Percentiles rank a stretch among this genome's conserved stretches.
phyloP scores from a whole-genome alignment of 176 grass and related monocot species.

The Otatea glauca region DNA sequence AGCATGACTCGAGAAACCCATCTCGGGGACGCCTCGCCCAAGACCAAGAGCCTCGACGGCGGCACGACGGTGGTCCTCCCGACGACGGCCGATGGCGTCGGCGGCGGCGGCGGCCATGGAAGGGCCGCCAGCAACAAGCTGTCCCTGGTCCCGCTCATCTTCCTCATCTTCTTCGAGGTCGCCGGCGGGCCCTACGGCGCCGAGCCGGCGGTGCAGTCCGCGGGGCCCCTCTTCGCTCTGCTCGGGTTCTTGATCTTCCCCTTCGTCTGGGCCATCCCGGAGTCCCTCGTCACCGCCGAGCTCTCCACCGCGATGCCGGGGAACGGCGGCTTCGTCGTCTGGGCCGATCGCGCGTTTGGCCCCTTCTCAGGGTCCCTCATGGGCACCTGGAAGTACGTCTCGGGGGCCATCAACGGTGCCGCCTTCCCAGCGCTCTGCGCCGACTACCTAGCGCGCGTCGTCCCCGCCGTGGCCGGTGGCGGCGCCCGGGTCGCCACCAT shows the following conservation, averaged over 20 bases:
- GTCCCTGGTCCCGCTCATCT: constrained; percentile 64
- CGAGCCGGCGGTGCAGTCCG: constrained; percentile 69
- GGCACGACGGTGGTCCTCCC: not conserved
- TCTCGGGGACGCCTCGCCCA: constrained; percentile 32
- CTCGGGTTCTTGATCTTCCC: constrained; percentile 77
- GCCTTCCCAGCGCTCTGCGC: constrained; percentile 73
- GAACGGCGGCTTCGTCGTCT: constrained; percentile 79
- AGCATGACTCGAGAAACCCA: constrained; percentile 33
- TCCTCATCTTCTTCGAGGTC: constrained; percentile 84
- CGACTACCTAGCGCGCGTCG: constrained; percentile 61
- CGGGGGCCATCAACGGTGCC: constrained; percentile 63
- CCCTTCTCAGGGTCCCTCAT: constrained; percentile 71
- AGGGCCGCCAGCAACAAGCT: constrained; percentile 53
- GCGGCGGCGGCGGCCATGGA: not conserved
- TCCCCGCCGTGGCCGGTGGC: constrained; percentile 52
- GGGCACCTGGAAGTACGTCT: constrained; percentile 76
- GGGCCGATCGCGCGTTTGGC: constrained; percentile 74
- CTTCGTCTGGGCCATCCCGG: constrained; percentile 81
- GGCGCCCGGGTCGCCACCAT: constrained; percentile 42
- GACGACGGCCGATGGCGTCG: not conserved
- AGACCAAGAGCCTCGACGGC: constrained; percentile 37
- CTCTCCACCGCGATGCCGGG: constrained; percentile 72
- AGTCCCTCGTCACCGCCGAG: constrained; percentile 77
- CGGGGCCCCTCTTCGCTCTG: constrained; percentile 56
- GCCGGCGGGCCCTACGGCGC: constrained; percentile 78